These are phyloP conservation scores for Ramalina intermedia DNA, from an alignment of 495 filamentous ascomycete genomes.

Conservation along the genomic window DNA sequence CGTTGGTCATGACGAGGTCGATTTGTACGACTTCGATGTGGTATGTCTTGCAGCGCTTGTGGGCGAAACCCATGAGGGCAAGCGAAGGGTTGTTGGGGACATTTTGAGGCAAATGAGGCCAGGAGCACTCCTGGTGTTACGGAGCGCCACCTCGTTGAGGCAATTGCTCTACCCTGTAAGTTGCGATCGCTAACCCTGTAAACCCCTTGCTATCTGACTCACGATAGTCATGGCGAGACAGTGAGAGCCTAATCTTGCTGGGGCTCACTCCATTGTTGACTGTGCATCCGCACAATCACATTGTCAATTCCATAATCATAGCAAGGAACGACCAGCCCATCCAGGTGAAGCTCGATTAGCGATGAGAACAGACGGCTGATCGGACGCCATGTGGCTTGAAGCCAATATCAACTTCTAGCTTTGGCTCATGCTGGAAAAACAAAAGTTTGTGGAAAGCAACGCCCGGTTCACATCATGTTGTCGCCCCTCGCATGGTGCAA, in stretches of 20 bases:
- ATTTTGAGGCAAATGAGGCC: slow-evolving; percentile 21
- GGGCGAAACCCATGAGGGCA: slow-evolving; percentile 21
- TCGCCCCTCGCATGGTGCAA: not conserved
- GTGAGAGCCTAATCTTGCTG: not conserved
- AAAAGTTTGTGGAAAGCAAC: too few relatives aligned
- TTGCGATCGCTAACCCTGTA: not conserved
- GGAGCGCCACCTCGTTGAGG: slow-evolving; percentile 29
- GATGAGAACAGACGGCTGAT: too few relatives aligned
- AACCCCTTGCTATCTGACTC: not conserved
- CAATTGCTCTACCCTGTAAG: slow-evolving; percentile 30
- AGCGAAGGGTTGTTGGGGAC: slow-evolving; percentile 20
- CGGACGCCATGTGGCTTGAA: too few relatives aligned
- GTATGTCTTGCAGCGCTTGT: slow-evolving; percentile 34
- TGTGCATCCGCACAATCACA: slow-evolving; percentile 27
- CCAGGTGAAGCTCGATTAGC: not conserved
- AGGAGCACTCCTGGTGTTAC: slow-evolving; percentile 25
- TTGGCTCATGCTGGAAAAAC: not conserved
- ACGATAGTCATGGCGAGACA: too few relatives aligned
- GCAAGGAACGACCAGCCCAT: not conserved
- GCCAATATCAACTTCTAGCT: too few relatives aligned
- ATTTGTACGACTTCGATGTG: slow-evolving; percentile 23
- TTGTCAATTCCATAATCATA: slow-evolving; percentile 31
- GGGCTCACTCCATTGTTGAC: slow-evolving; percentile 21
- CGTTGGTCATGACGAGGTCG: slow-evolving; percentile 11
- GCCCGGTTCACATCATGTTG: not conserved